Base-by-base conservation (phyloP, 495 filamentous ascomycete genomes). In the Talaromyces thailandensis region DNA sequence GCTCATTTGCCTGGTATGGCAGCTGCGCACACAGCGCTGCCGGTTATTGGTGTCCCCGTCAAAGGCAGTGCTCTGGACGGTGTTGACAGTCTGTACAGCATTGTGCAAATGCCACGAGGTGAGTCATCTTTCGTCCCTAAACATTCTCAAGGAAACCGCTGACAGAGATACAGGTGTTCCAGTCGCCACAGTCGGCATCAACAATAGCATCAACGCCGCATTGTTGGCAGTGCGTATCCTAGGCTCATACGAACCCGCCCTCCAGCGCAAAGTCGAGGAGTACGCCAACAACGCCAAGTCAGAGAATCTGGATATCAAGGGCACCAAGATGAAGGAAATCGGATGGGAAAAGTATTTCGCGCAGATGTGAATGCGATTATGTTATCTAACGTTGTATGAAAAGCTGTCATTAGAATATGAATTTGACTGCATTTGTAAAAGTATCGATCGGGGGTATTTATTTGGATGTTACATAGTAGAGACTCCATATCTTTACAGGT, bases 1-100 rank as follows among this genome's bases (percentile, higher is more conserved):
- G 93, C 93, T 12, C 91, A 96, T 73, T 77, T 96, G 6, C 94
- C 93, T 8, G 93, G 95, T 43, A 98, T 98, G 94, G 78, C 89
- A 9, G 88, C 93, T 2, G 88, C 90, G 12, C 86, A 88, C 73
- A 94, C 91, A 11, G 82, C 85, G n/a, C 80, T 98, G 32, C 94
- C 93, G 0, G 93, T 97, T 14, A 93, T 98, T 62, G 94, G 95
- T 14, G 84, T 97, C 1, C 94, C 95, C 0, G 87, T 98, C 21
- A 94, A 90, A 76, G 91, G 89, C 3, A 93, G 86, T 64, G 83
- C 87, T 7, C 73, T 96, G 45, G 94, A 96, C 72, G 93, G 95
- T 32, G 81, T 93, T 62, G 95, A 98, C 70, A 93, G 89, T 69
- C 71, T 98, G 66, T 82, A 90, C 66, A 93, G 88, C 65, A 96